A percentile compares a stretch with the other conserved stretches of the same genome.
phyloP scores from a whole-genome alignment of 2,329 filamentous ascomycete genomes.

The Tolypocladium endophyticum region DNA sequence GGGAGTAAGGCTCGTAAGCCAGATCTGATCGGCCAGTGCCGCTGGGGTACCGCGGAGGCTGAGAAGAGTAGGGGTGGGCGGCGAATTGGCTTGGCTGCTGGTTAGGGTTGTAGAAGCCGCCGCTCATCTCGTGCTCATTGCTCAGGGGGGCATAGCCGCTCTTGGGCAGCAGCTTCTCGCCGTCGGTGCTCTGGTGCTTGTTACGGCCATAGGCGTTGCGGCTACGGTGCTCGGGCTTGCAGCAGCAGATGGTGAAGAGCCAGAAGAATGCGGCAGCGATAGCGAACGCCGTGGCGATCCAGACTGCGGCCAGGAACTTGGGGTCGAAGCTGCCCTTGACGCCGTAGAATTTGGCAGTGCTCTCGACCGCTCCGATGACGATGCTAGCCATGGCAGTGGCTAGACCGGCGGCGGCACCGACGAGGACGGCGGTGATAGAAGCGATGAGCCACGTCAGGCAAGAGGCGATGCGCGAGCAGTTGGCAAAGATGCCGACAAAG shows the following conservation, averaged over 20 bases:
- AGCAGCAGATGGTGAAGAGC: slow-evolving; percentile 88
- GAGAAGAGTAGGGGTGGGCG: slow-evolving; percentile 4
- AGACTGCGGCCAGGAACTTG: slow-evolving; percentile 60
- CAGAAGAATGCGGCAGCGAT: slow-evolving; percentile 76
- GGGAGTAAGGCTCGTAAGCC: slow-evolving; percentile 56
- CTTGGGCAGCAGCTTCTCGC: slow-evolving; percentile 41
- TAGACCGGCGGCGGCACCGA: slow-evolving; percentile 57
- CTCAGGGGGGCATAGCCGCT: slow-evolving; percentile 27
- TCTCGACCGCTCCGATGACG: slow-evolving; percentile 43
- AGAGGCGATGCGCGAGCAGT: slow-evolving; percentile 72
- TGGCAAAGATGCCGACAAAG: slow-evolving; percentile 68
- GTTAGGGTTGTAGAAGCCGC: slow-evolving; percentile 27
- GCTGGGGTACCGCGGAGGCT: slow-evolving; percentile 27
- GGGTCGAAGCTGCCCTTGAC: slow-evolving; percentile 57
- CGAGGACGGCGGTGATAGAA: slow-evolving; percentile 42
- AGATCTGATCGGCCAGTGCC: slow-evolving; percentile 35
- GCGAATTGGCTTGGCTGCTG: slow-evolving; percentile 4
- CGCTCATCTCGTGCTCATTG: slow-evolving; percentile 23
- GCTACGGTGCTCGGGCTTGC: slow-evolving; percentile 39
- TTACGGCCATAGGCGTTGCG: slow-evolving; percentile 18
- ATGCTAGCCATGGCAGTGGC: slow-evolving; percentile 64
- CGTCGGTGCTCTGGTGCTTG: slow-evolving; percentile 23
- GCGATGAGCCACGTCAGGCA: slow-evolving; percentile 74
- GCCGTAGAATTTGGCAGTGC: slow-evolving; percentile 59
- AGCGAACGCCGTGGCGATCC: slow-evolving; percentile 72